Evolutionary conservation across 2,329 filamentous ascomycete species (phyloP).

Genomic region (Purpureocillium lavendulum): DNA sequence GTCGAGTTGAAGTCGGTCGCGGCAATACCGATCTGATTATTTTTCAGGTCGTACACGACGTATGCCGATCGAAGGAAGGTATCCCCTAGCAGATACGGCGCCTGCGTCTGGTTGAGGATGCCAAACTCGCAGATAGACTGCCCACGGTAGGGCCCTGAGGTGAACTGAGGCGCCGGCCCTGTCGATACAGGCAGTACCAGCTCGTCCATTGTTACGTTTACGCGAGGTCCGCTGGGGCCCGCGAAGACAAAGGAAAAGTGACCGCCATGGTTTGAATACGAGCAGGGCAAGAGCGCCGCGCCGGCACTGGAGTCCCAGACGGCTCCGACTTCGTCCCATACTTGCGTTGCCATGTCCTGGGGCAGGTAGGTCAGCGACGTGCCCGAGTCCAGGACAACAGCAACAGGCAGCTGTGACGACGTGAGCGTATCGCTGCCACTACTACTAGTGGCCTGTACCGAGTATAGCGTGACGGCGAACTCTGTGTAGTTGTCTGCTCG

Average conservation of each 20-base stretch:
- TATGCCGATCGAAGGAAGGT: constrained; percentile 53
- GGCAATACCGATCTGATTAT: constrained; percentile 48
- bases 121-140: constrained; percentile 46
- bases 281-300: constrained; percentile 42
- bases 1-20: constrained; percentile 48
- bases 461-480: constrained; percentile 41
- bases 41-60: constrained; percentile 50
- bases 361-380: constrained; percentile 67
- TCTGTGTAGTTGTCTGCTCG: constrained; percentile 32
- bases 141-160: constrained; percentile 32
- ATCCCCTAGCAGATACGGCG: constrained; percentile 44
- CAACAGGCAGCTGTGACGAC: constrained; percentile 34
- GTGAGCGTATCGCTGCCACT: constrained; percentile 40
- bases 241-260: constrained; percentile 47
- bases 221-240: constrained; percentile 36
- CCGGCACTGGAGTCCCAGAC: constrained; percentile 27
- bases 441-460: constrained; percentile 36
- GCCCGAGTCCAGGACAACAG: constrained; percentile 65
- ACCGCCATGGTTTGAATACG: constrained; percentile 31
- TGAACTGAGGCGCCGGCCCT: constrained; percentile 25
- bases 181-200: constrained; percentile 39
- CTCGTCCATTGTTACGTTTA: constrained; percentile 47
- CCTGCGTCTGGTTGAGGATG: constrained; percentile 38
- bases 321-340: constrained; percentile 49
- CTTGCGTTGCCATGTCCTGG: constrained; percentile 42